Base-by-base conservation (phyloP, 23 red algal species). In the Gracilaria vermiculophylla region DNA sequence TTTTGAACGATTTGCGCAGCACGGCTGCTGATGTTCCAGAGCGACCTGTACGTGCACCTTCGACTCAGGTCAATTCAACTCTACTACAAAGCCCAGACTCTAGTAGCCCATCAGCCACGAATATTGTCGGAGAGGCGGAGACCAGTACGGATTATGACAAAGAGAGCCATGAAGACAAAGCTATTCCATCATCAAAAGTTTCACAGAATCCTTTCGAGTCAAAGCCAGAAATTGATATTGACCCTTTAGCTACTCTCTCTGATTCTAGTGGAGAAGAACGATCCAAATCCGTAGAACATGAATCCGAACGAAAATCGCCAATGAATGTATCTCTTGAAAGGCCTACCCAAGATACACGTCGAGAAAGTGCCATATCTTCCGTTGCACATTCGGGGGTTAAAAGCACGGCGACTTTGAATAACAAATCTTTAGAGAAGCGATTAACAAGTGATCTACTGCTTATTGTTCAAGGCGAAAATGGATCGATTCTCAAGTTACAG, bases 401-500 rank as follows among this genome's bases (percentile, higher is more conserved):
- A 73, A 73, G 2, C 19, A 55, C 1, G 43, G 25, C 42, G 13
- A 57, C 72, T 39, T 33, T 88, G 57, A 67, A 88, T 6, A 88
- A 88, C 58, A 55, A 77, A 44, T 57, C 66, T 3, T 15, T 88
- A 41, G 87, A 91, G 48, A 57, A 39, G 45, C 27, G 28, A 25
- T 23, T 91, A 44, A 60, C 58, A 2, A 66, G 45, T 37, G 87
- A 91, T 25, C 36, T 91, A 10, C 29, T 91, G 53, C 75, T 91
- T 47, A 54, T 91, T 53, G 87, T 91, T 9, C 87, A 91, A 56
- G 87, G 87, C n/a, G 87, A 91, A 51, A 81, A 81, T 37, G 87
- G 87, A 12, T 45, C 69, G 5, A 36, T 81, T 37, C 25, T 91
- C 3, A 66, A 36, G 61, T 91, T 91, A 60, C n/a, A 40, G 23